Evolutionary conservation across 2,329 filamentous ascomycete species (phyloP), one percentile per base, ranked within the genome.

Genomic region (Uncinocarpus reesii): DNA sequence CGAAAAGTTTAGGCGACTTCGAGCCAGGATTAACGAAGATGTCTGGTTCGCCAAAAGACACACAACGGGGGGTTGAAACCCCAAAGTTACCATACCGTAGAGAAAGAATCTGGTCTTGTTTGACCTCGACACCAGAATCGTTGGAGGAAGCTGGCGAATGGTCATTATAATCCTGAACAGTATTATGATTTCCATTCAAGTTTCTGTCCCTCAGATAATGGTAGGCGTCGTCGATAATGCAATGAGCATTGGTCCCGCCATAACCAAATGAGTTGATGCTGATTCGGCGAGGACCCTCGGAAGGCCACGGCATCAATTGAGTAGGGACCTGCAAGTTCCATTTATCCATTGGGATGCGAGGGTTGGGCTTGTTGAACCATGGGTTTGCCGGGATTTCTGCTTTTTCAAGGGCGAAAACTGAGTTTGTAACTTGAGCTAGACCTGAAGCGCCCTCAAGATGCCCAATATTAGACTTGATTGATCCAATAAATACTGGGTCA

Each of bases 271-370:
- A 24, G 44, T 47, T 47, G 44, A 47, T n/a, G 26, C 34, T 29
- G 10, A 16, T 24, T 2, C 29, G 42, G 13, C 34, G 26, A 18
- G 13, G 34, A 10, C 11, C 31, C 6, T 8, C 13, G 2, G 28
- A 18, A 8, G 43, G 43, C 43, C 43, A 47, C 8, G 6, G 15
- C 26, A 36, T 16, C n/a, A 18, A 7, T 18, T 37, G 15, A 7
- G 15, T 5, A 26, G 29, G n/a, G 10, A 47, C 36, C 18, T 49
- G 16, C n/a, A 47, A 18, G 23, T 53, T 49, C 48, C 51, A 52
- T 13, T 48, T 21, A 23, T 35, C 32, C 13, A 35, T 6, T 3
- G 7, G 4, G 2, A 35, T n/a, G 5, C 20, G 7, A 3, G 13
- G n/a, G 10, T 35, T 35, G n/a, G 32, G 32, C 15, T 35, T 35